phyloP scores from a whole-genome alignment of 2,329 filamentous ascomycete genomes.

The Didymellaceae sp. region DNA sequence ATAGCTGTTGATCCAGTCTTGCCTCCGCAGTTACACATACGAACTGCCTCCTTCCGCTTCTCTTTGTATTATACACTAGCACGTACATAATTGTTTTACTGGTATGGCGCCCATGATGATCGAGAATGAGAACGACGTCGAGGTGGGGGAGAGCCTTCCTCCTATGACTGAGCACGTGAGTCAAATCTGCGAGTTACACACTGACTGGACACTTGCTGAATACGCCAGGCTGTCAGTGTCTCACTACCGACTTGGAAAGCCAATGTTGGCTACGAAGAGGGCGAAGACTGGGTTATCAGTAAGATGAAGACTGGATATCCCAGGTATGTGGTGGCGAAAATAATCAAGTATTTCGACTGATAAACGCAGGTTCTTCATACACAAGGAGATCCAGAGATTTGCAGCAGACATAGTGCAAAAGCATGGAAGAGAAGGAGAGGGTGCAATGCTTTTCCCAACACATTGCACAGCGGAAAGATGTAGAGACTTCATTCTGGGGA shows the following conservation, averaged over 20 bases:
- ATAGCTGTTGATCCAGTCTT: slow-evolving; percentile 11
- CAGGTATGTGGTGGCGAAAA: slow-evolving; percentile 58
- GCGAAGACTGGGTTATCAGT: slow-evolving; percentile 81
- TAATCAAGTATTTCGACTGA: slow-evolving; percentile 17
- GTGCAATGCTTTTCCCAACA: slow-evolving; percentile 85
- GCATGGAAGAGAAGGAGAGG: slow-evolving; percentile 67
- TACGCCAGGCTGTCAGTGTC: slow-evolving; percentile 83
- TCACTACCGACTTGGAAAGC: slow-evolving; percentile 92
- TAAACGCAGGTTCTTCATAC: slow-evolving; percentile 79
- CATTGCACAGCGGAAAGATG: slow-evolving; percentile 73
- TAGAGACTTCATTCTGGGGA: slow-evolving; percentile 71
- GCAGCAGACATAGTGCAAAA: slow-evolving; percentile 69
- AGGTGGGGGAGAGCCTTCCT: slow-evolving; percentile 49
- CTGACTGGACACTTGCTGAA: slow-evolving; percentile 22
- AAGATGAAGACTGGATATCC: slow-evolving; percentile 93
- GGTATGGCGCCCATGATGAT: slow-evolving; percentile 36
- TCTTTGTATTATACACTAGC: slow-evolving; percentile 6
- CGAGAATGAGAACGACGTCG: slow-evolving; percentile 42
- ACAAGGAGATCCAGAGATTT: slow-evolving; percentile 79
- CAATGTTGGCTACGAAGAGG: slow-evolving; percentile 94
- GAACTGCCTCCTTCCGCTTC: slow-evolving; percentile 1
- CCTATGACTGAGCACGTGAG: slow-evolving; percentile 51
- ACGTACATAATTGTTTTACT: slow-evolving; percentile 3
- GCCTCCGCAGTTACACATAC: slow-evolving; percentile 12
- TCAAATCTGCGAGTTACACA: slow-evolving; percentile 21